Base-by-base conservation (phyloP, 2,329 filamentous ascomycete species). In the Xylaria sp. region DNA sequence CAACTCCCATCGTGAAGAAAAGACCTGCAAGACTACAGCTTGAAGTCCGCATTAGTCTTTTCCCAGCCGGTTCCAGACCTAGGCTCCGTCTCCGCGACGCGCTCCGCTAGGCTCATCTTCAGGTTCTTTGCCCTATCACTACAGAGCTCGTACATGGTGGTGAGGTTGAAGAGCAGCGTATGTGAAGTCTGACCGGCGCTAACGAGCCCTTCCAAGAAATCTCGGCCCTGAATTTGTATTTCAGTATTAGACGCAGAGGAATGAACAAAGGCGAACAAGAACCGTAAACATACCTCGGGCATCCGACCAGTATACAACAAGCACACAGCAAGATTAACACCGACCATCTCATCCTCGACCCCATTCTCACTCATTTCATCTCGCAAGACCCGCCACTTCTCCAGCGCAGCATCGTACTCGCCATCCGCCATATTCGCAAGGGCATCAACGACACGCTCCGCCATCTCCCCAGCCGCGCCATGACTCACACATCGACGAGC, bases 91-190 rank as follows among this genome's bases (percentile, higher is more conserved):
- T 79, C 81, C 0, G 93, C 90, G 20, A 96, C 84, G 60, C 85
- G 87, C 74, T 93, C 91, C 1, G 91, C 90, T 20, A 98, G 83
- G 30, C 82, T 83, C 34, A 87, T 79, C 83, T 98, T 98, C 73
- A 91, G 80, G 13, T 85, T 85, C 57, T 87, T 84, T 48, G 93
- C 88, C 69, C 87, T 86, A 74, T 98, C 94, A 0, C 92, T 94
- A 77, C 92, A 96, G 8, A 98, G 85, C 80, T 98, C 96, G 77
- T 97, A 98, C 74, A 97, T 88, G 0, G 95, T 98, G 12, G 90
- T 89, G 13, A 99, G 80, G 77, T 98, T 98, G 81, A 97, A 97
- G 0, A 97, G 87, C 2, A 97, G 81, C 0, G 92, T 92, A 70
- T 92, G 90, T 66, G 95, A 97, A 0, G 89, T 87, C 46, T 88